phyloP scores from a whole-genome alignment of 1,284 basidiomycete species.

The Pisolithus thermaeus region DNA sequence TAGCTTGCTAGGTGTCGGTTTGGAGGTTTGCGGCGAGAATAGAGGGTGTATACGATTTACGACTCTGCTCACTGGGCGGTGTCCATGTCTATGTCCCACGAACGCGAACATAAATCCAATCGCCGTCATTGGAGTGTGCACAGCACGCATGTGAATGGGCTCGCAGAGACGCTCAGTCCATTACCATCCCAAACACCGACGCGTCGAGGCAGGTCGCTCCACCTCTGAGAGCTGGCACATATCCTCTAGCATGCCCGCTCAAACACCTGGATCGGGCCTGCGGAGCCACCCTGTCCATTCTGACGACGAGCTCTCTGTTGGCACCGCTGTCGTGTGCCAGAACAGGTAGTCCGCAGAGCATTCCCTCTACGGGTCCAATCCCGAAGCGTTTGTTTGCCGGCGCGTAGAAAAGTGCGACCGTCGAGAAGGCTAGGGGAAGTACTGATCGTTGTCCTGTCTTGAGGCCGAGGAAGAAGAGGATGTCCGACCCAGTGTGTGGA shows the following conservation, averaged over 20 bases:
- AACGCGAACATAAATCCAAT: constrained; percentile 17
- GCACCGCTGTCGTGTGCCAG: constrained; percentile 66
- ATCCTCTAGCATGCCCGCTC: constrained; percentile 63
- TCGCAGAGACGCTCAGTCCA: constrained; percentile 54
- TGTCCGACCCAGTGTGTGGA: no score
- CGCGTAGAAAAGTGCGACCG: constrained; percentile 81
- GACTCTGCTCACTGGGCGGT: no score
- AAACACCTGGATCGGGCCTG: constrained; percentile 51
- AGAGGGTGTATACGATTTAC: no score
- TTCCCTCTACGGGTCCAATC: constrained; percentile 93
- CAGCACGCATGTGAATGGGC: constrained; percentile 46
- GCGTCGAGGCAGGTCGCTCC: constrained; percentile 51
- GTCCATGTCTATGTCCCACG: not conserved
- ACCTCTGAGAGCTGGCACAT: constrained; percentile 48
- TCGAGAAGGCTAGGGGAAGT: constrained; percentile 56
- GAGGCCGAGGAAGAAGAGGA: constrained; percentile 69
- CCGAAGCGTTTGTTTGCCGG: constrained; percentile 97
- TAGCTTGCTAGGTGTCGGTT: no score
- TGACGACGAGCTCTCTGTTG: constrained; percentile 35
- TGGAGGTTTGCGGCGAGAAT: no score
- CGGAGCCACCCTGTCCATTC: constrained; percentile 62
- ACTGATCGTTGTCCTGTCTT: constrained; percentile 73
- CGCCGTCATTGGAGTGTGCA: not conserved
- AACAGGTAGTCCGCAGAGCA: constrained; percentile 87
- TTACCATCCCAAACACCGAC: constrained; percentile 52